These are phyloP conservation scores for Penicillium argentinense DNA, from an alignment of 495 filamentous ascomycete genomes.

Conservation along the genomic window DNA sequence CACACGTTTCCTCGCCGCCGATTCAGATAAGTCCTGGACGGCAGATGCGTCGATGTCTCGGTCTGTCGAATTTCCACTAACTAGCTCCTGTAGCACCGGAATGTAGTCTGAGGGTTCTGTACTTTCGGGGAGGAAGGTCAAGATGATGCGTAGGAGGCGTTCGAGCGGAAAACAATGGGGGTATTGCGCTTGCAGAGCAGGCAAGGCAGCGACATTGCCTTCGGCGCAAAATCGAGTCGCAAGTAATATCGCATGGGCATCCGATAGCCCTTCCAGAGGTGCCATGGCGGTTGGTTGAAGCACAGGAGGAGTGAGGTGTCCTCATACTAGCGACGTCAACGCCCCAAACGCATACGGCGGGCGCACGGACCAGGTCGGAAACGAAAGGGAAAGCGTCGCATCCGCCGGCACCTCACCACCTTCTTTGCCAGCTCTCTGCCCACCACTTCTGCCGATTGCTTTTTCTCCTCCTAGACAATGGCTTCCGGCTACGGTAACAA, in stretches of 20 bases:
- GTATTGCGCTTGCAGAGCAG: constrained; percentile 58
- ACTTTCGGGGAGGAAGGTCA: constrained; percentile 83
- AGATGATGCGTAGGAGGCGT: constrained; percentile 72
- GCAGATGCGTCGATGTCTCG: constrained; percentile 54
- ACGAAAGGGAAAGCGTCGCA: constrained; percentile 38
- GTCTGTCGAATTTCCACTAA: constrained; percentile 33
- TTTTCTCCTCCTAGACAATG: constrained; percentile 52
- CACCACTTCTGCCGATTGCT: constrained; percentile 27
- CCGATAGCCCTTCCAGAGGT: constrained; percentile 40
- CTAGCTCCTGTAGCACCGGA: constrained; percentile 57
- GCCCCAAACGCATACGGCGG: constrained; percentile 26
- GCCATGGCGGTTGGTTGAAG: constrained; percentile 34
- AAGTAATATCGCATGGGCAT: constrained; percentile 50
- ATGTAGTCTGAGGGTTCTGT: constrained; percentile 64
- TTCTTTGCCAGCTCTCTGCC: constrained; percentile 23
- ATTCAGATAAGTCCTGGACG: constrained; percentile 61
- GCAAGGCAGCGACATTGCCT: constrained; percentile 61
- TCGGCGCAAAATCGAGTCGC: constrained; percentile 47
- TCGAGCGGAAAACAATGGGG: constrained; percentile 61
- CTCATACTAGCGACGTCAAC: constrained; percentile 26
- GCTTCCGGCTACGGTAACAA: constrained; percentile 79
- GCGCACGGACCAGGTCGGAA: constrained; percentile 45
- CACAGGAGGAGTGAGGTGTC: constrained; percentile 16
- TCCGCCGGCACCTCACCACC: constrained; percentile 31
- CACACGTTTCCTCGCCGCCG: constrained; percentile 66